These are phyloP conservation scores for Trichosporon asahii DNA, from an alignment of 1,284 basidiomycete species.

Conservation along the genomic window DNA sequence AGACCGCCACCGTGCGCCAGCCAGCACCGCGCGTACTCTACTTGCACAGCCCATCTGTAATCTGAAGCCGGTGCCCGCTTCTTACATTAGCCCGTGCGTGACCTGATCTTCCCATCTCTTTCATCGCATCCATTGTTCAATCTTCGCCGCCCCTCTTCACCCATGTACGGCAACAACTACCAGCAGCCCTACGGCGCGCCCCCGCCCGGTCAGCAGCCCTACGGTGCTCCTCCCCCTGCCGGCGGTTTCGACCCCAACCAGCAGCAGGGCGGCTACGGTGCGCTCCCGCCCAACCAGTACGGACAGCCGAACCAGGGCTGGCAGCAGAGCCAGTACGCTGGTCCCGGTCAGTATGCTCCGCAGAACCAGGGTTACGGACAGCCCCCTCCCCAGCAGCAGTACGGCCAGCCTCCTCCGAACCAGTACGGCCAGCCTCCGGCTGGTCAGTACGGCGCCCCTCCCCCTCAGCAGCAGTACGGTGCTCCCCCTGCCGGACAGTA, in stretches of 20 bases:
- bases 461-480: slow-evolving; percentile 22
- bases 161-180: slow-evolving; percentile 23
- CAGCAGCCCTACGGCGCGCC: background rate
- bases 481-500: slow-evolving; percentile 17
- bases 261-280: slow-evolving; percentile 18
- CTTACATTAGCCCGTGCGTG: background rate
- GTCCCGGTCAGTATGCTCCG: slow-evolving; percentile 14
- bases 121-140: background rate
- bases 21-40: background rate
- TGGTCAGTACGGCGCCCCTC: slow-evolving; percentile 19
- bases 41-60: background rate
- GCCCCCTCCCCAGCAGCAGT: slow-evolving; percentile 6
- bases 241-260: slow-evolving; percentile 5
- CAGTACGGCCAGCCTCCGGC: slow-evolving; percentile 22
- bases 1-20: background rate
- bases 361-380: slow-evolving; percentile 17
- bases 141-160: background rate
- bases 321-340: slow-evolving; percentile 15
- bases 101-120: slow-evolving; percentile 5
- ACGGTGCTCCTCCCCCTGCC: slow-evolving; percentile 10
- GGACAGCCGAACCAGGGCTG: slow-evolving; percentile 22
- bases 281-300: slow-evolving; percentile 17
- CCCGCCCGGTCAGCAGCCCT: slow-evolving; percentile 4
- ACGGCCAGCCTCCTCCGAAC: slow-evolving; percentile 5
- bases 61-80: background rate